These are phyloP conservation scores for Mariannaea sp. DNA, from an alignment of 2,329 filamentous ascomycete species.

Conservation along the genomic window DNA sequence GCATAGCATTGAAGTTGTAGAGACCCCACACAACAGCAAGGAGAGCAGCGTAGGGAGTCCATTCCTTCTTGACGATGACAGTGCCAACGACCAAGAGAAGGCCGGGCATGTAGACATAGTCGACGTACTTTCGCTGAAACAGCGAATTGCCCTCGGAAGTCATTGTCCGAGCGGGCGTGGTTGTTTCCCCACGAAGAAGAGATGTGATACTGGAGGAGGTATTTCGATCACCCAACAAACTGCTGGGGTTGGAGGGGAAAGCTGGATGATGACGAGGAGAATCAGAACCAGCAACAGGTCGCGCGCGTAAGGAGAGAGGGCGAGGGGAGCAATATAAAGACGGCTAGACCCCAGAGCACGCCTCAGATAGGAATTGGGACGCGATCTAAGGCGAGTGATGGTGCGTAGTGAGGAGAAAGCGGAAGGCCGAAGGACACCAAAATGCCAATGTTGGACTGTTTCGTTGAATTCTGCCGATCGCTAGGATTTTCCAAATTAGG, in stretches of 20 bases:
- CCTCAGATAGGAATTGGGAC: conserved; percentile 7
- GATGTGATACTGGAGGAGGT: conserved; percentile 14
- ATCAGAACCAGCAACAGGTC: conserved; percentile 4
- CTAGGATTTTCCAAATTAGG: conserved; percentile 10
- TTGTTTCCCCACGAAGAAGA: conserved; percentile 29
- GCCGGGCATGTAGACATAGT: conserved; percentile 85
- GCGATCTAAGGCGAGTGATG: conserved; percentile 13
- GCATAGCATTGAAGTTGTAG: conserved; percentile 72
- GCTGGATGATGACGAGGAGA: conserved; percentile 2
- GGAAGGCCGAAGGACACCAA: conserved; percentile 21
- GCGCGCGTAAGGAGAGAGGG: conserved; percentile 6
- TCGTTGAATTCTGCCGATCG: conserved; percentile 22
- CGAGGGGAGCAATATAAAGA: background rate
- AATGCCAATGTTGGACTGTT: conserved; percentile 15
- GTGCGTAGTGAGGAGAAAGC: conserved; percentile 19
- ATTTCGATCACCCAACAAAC: conserved; percentile 12
- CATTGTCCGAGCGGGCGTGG: conserved; percentile 27
- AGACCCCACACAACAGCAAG: conserved; percentile 69
- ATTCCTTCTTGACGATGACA: conserved; percentile 79
- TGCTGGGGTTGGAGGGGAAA: background rate
- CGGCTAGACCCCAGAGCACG: conserved; percentile 15
- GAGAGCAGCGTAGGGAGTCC: conserved; percentile 70
- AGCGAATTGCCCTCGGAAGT: conserved; percentile 38
- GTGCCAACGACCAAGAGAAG: conserved; percentile 76
- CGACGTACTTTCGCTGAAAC: conserved; percentile 67